Conservation (phyloP, 2,329 filamentous ascomycete species). For the Xylariales sp. region DNA sequence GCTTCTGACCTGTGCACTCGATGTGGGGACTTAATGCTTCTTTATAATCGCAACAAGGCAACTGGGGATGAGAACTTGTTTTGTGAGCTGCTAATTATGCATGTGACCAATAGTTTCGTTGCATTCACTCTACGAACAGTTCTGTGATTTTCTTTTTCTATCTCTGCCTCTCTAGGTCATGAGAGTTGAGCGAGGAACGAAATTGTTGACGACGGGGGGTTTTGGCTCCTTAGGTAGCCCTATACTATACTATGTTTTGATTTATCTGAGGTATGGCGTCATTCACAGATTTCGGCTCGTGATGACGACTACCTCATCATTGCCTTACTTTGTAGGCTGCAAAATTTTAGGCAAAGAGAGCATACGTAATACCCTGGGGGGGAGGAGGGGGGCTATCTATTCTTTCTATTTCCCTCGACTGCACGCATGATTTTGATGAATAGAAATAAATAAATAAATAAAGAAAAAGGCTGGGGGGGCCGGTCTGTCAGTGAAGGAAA, state of each 20-base stretch:
- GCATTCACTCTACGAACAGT: not conserved
- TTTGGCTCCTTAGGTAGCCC: not conserved
- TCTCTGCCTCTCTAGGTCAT: not conserved
- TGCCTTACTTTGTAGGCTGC: not conserved
- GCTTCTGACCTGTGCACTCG: not conserved
- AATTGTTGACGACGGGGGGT: not conserved
- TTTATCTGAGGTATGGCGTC: slow-evolving; percentile 13
- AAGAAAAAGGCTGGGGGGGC: no score
- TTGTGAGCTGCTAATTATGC: not conserved
- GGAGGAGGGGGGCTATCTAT: not conserved
- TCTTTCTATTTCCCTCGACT: no score
- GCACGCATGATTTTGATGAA: no score
- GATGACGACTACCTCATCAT: not conserved
- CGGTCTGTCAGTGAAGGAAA: no score
- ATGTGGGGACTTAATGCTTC: not conserved
- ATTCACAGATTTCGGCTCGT: not conserved
- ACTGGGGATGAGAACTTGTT: slow-evolving; percentile 8
- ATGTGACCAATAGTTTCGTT: not conserved
- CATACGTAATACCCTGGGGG: no score
- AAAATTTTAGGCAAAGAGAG: no score
- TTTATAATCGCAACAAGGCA: not conserved
- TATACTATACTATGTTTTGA: not conserved
- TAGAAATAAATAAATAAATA: no score
- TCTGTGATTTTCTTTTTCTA: not conserved
- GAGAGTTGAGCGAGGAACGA: not conserved